phyloP scores from a whole-genome alignment of 306 rosid genomes.

The Cajanus cajan region DNA sequence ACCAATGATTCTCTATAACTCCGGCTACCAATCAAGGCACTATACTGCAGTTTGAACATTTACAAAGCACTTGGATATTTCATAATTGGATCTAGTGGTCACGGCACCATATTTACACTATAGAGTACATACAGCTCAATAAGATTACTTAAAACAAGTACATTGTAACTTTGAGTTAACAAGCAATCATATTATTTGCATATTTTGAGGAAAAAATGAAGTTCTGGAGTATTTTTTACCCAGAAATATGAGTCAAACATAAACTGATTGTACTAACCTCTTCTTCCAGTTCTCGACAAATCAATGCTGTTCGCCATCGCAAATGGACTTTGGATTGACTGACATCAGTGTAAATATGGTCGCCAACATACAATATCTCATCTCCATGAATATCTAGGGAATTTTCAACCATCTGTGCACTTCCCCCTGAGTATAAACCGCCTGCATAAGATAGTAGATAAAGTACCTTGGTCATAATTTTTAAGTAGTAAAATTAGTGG shows the following conservation, averaged over 20 bases:
- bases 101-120: slow-evolving; percentile 12
- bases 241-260: slow-evolving; percentile 3
- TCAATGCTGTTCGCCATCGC: slow-evolving; percentile 96
- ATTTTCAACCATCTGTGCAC: slow-evolving; percentile 95
- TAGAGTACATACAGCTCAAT: background rate
- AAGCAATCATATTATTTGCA: background rate
- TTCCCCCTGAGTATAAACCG: slow-evolving; percentile 94
- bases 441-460: slow-evolving; percentile 52
- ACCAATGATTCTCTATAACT: slow-evolving; percentile 65
- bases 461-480: slow-evolving; percentile 4
- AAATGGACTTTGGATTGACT: slow-evolving; percentile 95
- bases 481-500: slow-evolving; percentile 15
- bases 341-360: slow-evolving; percentile 96
- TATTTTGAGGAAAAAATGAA: background rate
- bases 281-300: slow-evolving; percentile 93
- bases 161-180: background rate
- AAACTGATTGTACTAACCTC: slow-evolving; percentile 58
- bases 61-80: slow-evolving; percentile 25
- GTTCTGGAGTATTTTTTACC: slow-evolving; percentile 1
- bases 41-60: slow-evolving; percentile 68
- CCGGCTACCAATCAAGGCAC: slow-evolving; percentile 67
- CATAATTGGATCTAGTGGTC: slow-evolving; percentile 27
- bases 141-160: slow-evolving; percentile 6
- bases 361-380: slow-evolving; percentile 96
- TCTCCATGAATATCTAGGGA: slow-evolving; percentile 87